Conservation (phyloP, 2,329 filamentous ascomycete genomes). For the Scedosporium boydii region DNA sequence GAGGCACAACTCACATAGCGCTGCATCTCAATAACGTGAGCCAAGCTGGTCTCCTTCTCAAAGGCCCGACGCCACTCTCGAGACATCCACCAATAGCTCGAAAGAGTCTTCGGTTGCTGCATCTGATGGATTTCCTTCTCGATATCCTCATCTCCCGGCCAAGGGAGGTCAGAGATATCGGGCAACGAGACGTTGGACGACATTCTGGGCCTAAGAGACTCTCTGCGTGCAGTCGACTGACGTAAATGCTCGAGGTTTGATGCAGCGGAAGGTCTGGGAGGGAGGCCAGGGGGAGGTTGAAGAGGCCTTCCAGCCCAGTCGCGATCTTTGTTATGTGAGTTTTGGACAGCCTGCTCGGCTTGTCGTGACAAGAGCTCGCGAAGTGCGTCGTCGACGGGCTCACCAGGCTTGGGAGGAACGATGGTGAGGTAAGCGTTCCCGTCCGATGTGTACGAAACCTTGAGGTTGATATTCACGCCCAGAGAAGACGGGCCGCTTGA, state of each 20-base stretch:
- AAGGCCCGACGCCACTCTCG: neutral
- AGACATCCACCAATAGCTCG: conserved; percentile 1
- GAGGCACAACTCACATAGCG: neutral
- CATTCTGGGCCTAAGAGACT: too few relatives aligned
- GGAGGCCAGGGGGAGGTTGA: neutral
- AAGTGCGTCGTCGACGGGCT: neutral
- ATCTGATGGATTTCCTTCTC: neutral
- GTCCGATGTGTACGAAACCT: neutral
- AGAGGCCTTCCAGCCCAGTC: neutral
- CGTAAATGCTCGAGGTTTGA: neutral
- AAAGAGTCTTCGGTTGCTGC: neutral
- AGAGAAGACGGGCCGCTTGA: too few relatives aligned
- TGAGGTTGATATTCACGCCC: neutral
- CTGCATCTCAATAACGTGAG: neutral
- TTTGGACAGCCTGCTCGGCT: neutral
- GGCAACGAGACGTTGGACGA: too few relatives aligned
- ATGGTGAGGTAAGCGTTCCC: neutral
- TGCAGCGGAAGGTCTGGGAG: neutral
- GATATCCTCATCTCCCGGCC: neutral
- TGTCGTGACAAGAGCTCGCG: neutral
- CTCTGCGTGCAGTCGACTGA: too few relatives aligned
- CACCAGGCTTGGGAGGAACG: neutral
- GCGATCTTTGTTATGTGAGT: neutral
- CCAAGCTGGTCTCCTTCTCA: neutral
- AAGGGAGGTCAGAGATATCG: too few relatives aligned